Percentiles rank a stretch among this genome's conserved stretches.
Evolutionary conservation across 768 basidiomycete genomes (phyloP).

Genomic region (Xerocomellus dryophilus): DNA sequence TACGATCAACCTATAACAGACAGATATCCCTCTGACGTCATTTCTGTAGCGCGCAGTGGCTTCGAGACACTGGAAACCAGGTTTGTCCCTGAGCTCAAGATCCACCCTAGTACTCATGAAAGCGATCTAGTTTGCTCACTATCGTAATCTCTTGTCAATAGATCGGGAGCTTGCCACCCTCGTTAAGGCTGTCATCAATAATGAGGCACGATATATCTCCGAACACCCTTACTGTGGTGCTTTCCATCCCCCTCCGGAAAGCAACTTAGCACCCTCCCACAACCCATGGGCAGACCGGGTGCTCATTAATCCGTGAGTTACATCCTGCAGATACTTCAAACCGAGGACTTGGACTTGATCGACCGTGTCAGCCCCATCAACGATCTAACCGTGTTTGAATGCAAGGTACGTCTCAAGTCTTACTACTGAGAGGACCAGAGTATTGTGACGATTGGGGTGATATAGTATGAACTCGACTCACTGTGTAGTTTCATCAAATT

Average conservation of each 20-base stretch:
- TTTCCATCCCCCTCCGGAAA: slow-evolving; percentile 79
- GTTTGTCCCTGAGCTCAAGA: slow-evolving; percentile 32
- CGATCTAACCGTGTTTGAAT: slow-evolving; percentile 72
- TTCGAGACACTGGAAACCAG: slow-evolving; percentile 80
- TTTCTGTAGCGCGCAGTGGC: slow-evolving; percentile 67
- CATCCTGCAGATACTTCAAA: neutral
- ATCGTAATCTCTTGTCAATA: slow-evolving; percentile 52
- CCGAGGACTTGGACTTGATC: neutral
- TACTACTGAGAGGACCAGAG: neutral
- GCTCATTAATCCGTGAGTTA: slow-evolving; percentile 66
- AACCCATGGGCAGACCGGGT: slow-evolving; percentile 72
- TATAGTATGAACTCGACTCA: slow-evolving; percentile 75
- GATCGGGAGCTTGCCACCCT: slow-evolving; percentile 61
- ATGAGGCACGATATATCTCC: slow-evolving; percentile 69
- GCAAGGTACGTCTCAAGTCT: slow-evolving; percentile 51
- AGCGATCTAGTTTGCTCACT: slow-evolving; percentile 60
- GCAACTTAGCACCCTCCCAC: slow-evolving; percentile 57
- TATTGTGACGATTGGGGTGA: neutral
- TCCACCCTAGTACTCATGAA: neutral
- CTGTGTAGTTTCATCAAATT: slow-evolving; percentile 77
- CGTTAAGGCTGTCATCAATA: slow-evolving; percentile 81
- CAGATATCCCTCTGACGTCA: slow-evolving; percentile 3
- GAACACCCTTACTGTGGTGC: slow-evolving; percentile 77
- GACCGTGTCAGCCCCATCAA: slow-evolving; percentile 52
- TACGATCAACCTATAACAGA: slow-evolving; percentile 35